Evolutionary conservation across 2,329 filamentous ascomycete genomes (phyloP).

Genomic region (Pseudohalonectria lignicola): DNA sequence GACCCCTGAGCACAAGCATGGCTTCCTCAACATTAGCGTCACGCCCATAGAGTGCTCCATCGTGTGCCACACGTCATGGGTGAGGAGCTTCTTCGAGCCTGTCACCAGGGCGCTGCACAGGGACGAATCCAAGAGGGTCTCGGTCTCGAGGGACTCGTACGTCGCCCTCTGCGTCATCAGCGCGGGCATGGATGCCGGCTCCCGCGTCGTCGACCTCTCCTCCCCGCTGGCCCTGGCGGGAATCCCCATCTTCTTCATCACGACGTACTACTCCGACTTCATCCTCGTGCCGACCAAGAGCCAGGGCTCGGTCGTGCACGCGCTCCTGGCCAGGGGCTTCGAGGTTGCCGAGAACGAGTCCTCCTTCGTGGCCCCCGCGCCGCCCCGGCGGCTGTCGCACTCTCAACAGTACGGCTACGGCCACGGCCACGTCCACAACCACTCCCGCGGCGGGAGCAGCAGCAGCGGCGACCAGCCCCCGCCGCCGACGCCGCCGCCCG

Average conservation of each 20-base stretch:
- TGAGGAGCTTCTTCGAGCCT: conserved; percentile 64
- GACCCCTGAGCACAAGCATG: conserved; percentile 47
- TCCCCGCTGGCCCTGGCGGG: conserved; percentile 83
- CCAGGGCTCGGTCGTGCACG: conserved; percentile 61
- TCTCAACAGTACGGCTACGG: conserved; percentile 10
- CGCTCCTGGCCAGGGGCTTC: conserved; percentile 71
- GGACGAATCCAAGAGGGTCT: conserved; percentile 42
- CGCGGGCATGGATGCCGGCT: conserved; percentile 81
- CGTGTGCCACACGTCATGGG: conserved; percentile 70
- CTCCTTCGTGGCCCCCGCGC: conserved; percentile 50
- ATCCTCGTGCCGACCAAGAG: conserved; percentile 77
- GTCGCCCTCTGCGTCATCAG: conserved; percentile 84
- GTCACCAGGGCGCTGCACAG: conserved; percentile 52
- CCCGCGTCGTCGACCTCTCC: conserved; percentile 83
- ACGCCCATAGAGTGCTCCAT: conserved; percentile 89
- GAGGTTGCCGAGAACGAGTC: conserved; percentile 64
- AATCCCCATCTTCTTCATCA: conserved; percentile 97
- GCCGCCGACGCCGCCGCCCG: conserved; percentile 64
- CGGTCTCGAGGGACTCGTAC: conserved; percentile 74
- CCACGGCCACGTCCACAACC: conserved; percentile 12
- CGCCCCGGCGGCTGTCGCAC: conserved; percentile 25
- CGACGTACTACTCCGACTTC: conserved; percentile 95
- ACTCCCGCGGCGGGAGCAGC: conserved; percentile 4
- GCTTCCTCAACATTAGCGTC: conserved; percentile 87
- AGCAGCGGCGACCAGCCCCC: conserved; percentile 10